Evolutionary conservation across 306 rosid genomes (phyloP).

Genomic region (Coriaria nepalensis): DNA sequence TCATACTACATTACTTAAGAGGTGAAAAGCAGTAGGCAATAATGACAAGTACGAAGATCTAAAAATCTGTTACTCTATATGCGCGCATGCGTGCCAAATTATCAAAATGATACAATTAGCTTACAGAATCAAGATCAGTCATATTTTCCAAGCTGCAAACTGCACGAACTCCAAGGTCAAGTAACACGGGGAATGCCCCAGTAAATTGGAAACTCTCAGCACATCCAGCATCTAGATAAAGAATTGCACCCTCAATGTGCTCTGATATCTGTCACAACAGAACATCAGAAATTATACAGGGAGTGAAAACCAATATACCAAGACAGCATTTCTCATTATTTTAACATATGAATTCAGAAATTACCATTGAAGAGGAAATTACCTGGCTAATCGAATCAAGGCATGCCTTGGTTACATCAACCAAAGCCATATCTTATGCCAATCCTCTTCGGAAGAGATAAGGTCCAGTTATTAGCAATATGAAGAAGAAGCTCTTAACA

Average conservation of each 20-base stretch:
- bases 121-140: constrained; percentile 48
- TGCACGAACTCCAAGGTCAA: constrained; percentile 57
- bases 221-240: constrained; percentile 78
- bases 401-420: constrained; percentile 59
- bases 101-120: constrained; percentile 2
- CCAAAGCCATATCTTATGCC: constrained; percentile 39
- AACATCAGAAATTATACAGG: background rate
- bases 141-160: constrained; percentile 67
- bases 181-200: constrained; percentile 59
- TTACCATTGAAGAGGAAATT: background rate
- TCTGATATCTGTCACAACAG: constrained; percentile 45
- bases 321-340: background rate
- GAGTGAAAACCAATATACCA: too few species aligned
- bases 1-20: background rate
- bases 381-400: constrained; percentile 68
- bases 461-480: background rate
- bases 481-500: background rate
- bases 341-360: background rate
- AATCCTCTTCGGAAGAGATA: constrained; percentile 1
- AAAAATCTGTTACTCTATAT: too few species aligned
- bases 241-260: constrained; percentile 52
- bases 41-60: background rate
- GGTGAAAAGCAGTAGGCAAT: background rate
- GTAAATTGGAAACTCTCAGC: constrained; percentile 69
- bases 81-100: too few species aligned